Base-by-base conservation (phyloP, 2,329 filamentous ascomycete genomes). In the Colletotrichum gigasporum region DNA sequence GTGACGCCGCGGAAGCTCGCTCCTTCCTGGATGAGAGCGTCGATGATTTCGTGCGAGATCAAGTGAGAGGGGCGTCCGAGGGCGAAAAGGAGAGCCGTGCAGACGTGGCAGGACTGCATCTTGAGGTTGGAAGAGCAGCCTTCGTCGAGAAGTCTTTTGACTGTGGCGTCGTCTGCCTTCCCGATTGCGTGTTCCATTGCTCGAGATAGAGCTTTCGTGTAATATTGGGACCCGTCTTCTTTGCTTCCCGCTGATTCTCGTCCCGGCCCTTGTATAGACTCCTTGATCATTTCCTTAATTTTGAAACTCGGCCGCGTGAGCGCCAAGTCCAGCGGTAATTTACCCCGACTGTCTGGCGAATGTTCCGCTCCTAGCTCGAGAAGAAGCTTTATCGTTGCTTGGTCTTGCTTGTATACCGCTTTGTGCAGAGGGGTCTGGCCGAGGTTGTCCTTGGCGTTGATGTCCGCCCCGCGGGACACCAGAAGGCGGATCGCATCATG, bases 341-440 rank as follows among this genome's bases (percentile, higher is more conserved):
- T 32, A 2, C 57, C 48, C 10, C 24, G 26, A 1, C 14, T 39
- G 8, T 16, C 37, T 5, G 20, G 24, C 16, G 47, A 5, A 16
- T 54, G 57, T 2, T 16, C 8, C 12, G 48, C 57, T 3, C 57
- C 50, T 5, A 60, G 11, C n/a, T 60, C 47, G 11, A 60, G 57
- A 3, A 60, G 39, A 3, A 60, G 20, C 3, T 28, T 16, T 3
- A 30, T 35, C 7, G 10, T 10, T 6, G 20, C 3, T 20, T 47
- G 37, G 14, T 45, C 37, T 2, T 32, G 5, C 6, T 37, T 11
- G 20, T n/a, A 2, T 5, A 60, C 16, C 1, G 57, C 22, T 4
- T 39, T 16, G 14, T 60, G 57, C 8, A 60, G 26, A 5, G 57
- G 12, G 3, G 48, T 47, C n/a, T 20, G 28, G 3, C 47, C 47